Conservation (phyloP, 176 grass and related monocot species). For the Miscanthus lutarioriparius region DNA sequence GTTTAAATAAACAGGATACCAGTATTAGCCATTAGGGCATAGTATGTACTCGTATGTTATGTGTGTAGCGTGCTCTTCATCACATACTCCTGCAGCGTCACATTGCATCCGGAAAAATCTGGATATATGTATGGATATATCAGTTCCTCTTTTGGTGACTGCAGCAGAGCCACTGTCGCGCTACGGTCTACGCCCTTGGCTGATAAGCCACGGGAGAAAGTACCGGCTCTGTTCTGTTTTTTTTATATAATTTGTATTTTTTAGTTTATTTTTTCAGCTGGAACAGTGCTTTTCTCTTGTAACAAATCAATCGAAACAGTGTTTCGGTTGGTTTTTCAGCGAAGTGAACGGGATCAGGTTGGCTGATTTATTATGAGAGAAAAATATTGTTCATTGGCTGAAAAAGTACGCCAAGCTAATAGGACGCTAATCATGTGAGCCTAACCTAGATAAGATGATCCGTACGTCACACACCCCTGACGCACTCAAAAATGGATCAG, state of each 20-base stretch:
- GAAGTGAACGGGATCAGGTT: too few relatives aligned
- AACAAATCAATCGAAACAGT: too few relatives aligned
- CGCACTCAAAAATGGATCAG: constrained; percentile 2
- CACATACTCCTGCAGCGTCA: not conserved
- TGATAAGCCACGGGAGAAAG: too few relatives aligned
- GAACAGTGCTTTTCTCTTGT: too few relatives aligned
- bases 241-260: too few relatives aligned
- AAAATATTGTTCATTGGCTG: too few relatives aligned
- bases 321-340: too few relatives aligned
- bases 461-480: not conserved
- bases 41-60: not conserved
- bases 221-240: too few relatives aligned
- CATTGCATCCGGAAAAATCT: not conserved
- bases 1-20: not conserved
- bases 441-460: not conserved
- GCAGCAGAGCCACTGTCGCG: not conserved
- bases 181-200: too few relatives aligned
- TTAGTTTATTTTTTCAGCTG: too few relatives aligned
- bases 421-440: not conserved
- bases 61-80: not conserved
- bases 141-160: constrained; percentile 9
- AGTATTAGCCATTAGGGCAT: not conserved
- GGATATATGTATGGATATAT: not conserved
- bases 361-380: too few relatives aligned
- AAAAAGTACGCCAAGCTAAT: too few relatives aligned